Base-by-base conservation (phyloP, 2,329 filamentous ascomycete species). In the Colletotrichum kahawae region DNA sequence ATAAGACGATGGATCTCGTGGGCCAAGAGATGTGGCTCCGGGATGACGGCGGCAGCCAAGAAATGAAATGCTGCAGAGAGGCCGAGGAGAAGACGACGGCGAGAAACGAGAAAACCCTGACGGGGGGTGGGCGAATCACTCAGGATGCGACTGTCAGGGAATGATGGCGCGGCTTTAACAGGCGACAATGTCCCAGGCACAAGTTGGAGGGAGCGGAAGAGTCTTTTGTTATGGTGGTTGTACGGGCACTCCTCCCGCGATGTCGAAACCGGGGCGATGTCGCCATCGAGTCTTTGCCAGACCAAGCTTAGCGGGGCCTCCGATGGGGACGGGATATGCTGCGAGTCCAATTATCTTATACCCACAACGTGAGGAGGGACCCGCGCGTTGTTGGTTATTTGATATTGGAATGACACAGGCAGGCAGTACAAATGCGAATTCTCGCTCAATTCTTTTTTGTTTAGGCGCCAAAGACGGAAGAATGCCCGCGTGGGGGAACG, bases 221-320 rank as follows among this genome's bases (percentile, higher is more conserved):
- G 68, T 66, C 31, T 65, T 68, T 43, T 54, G 43, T 66, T 62
- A 54, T 64, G 67, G 57, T 75, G 51, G 57, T 70, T 67, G 71
- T 54, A 64, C 71, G 56, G 18, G 56, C 63, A 72, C 72, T 74
- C 72, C 63, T 75, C 69, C 34, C 43, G 69, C 63, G 43, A 72
- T 66, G 67, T 74, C 71, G 59, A 76, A 77, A 74, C 76, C 70
- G 77, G 72, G 77, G 73, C 77, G 78, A 80, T 80, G 79, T 79
- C 78, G 79, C 78, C 78, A 80, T 80, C 78, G 72, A 76, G 75
- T 71, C 78, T 75, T 77, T 71, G 62, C 76, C 76, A 56, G 68
- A 60, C 70, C 24, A 76, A 77, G 76, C 68, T 70, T 77, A 77
- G 76, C 71, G 70, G 74, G 57, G 63, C 24, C 72, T 27, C 31